Base-by-base conservation (phyloP, 2,329 filamentous ascomycete genomes). In the Exophiala bonariae region DNA sequence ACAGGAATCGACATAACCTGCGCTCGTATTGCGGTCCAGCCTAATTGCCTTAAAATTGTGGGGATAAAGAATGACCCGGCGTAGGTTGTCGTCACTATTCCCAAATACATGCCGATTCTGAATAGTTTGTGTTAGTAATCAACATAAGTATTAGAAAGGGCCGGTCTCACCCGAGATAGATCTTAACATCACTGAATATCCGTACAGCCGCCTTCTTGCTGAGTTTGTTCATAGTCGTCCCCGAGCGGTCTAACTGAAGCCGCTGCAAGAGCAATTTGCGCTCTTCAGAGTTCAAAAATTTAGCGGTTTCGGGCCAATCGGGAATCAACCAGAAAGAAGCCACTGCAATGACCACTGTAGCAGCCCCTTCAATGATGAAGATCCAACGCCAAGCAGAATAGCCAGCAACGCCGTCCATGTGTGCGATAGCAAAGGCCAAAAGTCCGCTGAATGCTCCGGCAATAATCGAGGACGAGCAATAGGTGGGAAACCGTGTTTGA, bases 361-460 rank as follows among this genome's bases (percentile, higher is more conserved):
- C 51, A 11, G 63, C 7, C n/a, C 52, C 56, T 49, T 66, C 63
- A 20, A 66, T 56, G 45, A 67, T 66, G 52, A 68, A 67, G 34
- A 67, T 64, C 62, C 63, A 67, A 37, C 61, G 72, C 40, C 55
- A 54, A 14, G 43, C 50, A 6, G n/a, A 14, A 22, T 52, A 47
- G 11, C 56, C 50, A 2, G 20, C 33, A 5, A 44, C 30, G 6
- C 76, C 76, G 41, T 76, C 68, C 70, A 79, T 76, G 60, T 73
- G 69, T 59, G 68, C 69, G 28, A 79, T 77, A 2, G 61, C 75
- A 51, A 67, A 77, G 2, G 77, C 77, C 0, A 80, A 61, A n/a
- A 79, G 59, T 0, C 77, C 77, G 19, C 63, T 64, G 42, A 70
- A 59, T 20, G 68, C 68, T 31, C 69, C 67, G 17, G 68, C 65